Evolutionary conservation across 2,329 filamentous ascomycete genomes (phyloP), one percentile per base, ranked within the genome.

Genomic region (Truncatella angustata): DNA sequence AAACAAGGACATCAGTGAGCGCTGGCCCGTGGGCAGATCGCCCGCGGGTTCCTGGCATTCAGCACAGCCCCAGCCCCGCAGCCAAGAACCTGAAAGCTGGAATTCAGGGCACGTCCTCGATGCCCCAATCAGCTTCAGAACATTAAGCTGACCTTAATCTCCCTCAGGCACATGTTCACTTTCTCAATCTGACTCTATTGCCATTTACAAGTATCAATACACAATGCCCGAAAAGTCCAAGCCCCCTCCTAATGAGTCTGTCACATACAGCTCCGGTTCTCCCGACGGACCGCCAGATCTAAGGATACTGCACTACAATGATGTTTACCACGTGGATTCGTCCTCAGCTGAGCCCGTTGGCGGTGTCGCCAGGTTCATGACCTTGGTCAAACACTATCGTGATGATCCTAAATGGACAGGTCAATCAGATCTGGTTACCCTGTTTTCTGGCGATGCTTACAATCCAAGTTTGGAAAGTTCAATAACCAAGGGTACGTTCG

Each of bases 361-460:
- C 24, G 92, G 92, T 16, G 80, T 88, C 37, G 78, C 89, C 26
- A 81, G 92, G 44, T 96, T 97, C 71, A 86, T 94, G 66, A 87
- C 85, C 3, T 73, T 94, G 23, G 78, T 87, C 58, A 85, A 90
- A 54, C 79, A 92, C 67, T 96, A 96, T 65, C 84, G 84, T 47
- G 70, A 80, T 2, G 77, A 81, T 47, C 68, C 79, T 37, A 75
- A 75, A 46, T 94, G 82, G 65, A 67, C 76, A 45, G 82, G 73
- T 16, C 86, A 90, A 65, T 75, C 90, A 1, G 74, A 80, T 35
- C 72, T 91, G 4, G 65, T 95, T 47, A 92, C 90, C 1, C 79
- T 96, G 60, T 97, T 96, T 70, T 96, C 91, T 3, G 91, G 91
- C 34, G 92, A 96, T 77, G 91, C 87, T 9, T 97, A 94, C 71